A percentile compares a stretch with the other conserved stretches of the same genome.
Evolutionary conservation across 768 basidiomycete species (phyloP).

Genomic region (Trametes meyenii): DNA sequence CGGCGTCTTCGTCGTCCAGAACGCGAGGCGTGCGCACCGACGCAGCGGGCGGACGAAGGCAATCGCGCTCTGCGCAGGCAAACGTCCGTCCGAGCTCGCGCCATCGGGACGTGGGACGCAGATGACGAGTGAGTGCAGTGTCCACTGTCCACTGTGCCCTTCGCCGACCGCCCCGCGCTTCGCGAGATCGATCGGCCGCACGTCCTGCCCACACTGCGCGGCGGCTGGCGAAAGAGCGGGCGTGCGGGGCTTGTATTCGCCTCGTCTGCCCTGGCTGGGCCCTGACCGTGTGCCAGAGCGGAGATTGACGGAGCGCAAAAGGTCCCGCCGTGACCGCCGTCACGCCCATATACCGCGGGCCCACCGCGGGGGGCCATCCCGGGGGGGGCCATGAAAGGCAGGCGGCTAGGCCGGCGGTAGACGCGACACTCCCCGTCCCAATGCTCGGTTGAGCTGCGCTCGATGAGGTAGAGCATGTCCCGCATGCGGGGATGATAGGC

Average conservation of each 20-base stretch:
- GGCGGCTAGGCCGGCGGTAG: not conserved
- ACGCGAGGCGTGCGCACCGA: constrained; percentile 4
- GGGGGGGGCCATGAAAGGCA: not conserved
- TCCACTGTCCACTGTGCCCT: too few relatives aligned
- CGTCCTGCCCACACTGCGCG: not conserved
- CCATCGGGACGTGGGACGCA: constrained; percentile 13
- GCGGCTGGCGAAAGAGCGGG: constrained; percentile 12
- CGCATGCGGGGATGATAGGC: not conserved
- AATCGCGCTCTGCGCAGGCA: not conserved
- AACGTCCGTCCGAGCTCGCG: not conserved
- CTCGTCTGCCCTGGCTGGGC: constrained; percentile 15
- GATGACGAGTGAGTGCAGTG: constrained; percentile 1
- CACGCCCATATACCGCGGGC: constrained; percentile 3
- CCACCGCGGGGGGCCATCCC: not conserved
- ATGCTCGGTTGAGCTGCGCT: not conserved
- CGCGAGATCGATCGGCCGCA: not conserved
- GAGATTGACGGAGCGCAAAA: constrained; percentile 16
- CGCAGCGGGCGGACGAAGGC: constrained; percentile 7
- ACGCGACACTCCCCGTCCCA: not conserved
- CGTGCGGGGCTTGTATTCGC: constrained; percentile 7
- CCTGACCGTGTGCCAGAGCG: constrained; percentile 7
- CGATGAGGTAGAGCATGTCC: not conserved
- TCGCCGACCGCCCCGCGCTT: not conserved
- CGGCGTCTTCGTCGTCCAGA: not conserved
- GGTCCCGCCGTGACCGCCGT: constrained; percentile 11